A percentile compares a stretch with the other conserved stretches of the same genome.
These are phyloP conservation scores for Aegilops bicornis DNA, from an alignment of 176 grass and related monocot species.

Conservation along the genomic window DNA sequence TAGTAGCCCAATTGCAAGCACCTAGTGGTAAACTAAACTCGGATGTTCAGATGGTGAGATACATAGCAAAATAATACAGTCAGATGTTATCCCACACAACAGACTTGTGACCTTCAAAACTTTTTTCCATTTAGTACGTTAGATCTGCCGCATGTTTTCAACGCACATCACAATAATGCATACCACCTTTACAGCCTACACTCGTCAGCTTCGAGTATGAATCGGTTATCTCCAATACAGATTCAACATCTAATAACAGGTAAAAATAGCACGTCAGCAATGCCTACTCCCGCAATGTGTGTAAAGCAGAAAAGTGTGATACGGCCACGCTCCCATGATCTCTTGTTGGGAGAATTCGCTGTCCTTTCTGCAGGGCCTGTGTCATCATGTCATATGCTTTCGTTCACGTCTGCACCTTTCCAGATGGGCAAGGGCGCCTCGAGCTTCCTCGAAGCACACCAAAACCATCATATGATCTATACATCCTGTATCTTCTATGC, in stretches of 20 bases:
- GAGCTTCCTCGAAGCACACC: constrained; percentile 28
- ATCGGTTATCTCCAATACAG: background rate
- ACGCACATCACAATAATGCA: background rate
- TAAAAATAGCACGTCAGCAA: constrained; percentile 21
- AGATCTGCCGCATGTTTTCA: constrained; percentile 1
- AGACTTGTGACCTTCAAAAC: background rate
- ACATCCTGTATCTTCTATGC: constrained; percentile 53
- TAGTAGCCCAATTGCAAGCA: too few relatives aligned
- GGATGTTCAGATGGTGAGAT: background rate
- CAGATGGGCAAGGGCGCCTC: constrained; percentile 9
- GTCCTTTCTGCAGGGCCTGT: constrained; percentile 29
- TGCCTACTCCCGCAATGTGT: constrained; percentile 9
- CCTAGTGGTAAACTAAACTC: too few relatives aligned
- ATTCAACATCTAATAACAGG: background rate
- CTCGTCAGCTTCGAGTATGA: background rate
- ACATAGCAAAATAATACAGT: background rate
- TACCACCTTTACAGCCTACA: constrained; percentile 30
- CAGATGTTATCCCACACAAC: background rate
- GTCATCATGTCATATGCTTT: constrained; percentile 28
- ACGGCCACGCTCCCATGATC: constrained; percentile 7
- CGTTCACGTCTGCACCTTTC: constrained; percentile 27
- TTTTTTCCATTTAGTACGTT: background rate
- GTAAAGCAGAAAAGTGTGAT: constrained; percentile 7
- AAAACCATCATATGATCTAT: constrained; percentile 53
- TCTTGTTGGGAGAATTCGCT: constrained; percentile 24